Evolutionary conservation across 306 rosid genomes (phyloP), one percentile per base, ranked within the genome.

Genomic region (Prunus kanzakura): DNA sequence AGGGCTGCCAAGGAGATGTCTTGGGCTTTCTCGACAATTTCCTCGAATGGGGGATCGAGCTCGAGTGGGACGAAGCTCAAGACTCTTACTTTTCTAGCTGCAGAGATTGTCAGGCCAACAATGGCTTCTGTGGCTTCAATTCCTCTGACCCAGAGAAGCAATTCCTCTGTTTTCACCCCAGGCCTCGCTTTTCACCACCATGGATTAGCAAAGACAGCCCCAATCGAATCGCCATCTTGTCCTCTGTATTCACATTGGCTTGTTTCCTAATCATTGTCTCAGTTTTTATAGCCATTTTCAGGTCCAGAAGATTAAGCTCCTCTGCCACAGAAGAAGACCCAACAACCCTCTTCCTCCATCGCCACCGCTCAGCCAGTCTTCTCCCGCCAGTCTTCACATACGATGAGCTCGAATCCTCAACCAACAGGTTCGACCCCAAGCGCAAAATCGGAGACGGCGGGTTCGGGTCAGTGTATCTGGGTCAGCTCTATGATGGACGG

Each of bases 361-460:
- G 86, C 67, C 92, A 95, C 63, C 93, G 96, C 25, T 81, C 90
- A 0, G 84, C 93, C 0, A 80, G 84, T 73, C 93, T 89, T 38
- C 92, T 92, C 18, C 99, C 99, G 1, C 99, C 97, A 0, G 96
- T 88, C 0, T 92, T 90, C 86, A 69, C 97, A 72, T 95, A 81
- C 83, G 99, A 95, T 6, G 97, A 95, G 76, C 65, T 95, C 0
- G 88, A 86, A 50, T 5, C 76, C 16, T 87, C 99, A 2, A 92
- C 99, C 2, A 89, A 95, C 81, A 61, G 77, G 29, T 95, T 95
- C 75, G 96, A 95, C 73, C 84, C 80, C 0, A 95, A 90, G 69
- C 83, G 97, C n/a, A 95, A 92, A 84, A 86, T 95, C 50, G 99
- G 99, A 27, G 97, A 91, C 49, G 99, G 99, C 9, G 99, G 99